Base-by-base conservation (phyloP, 345 rosid species). In the Populus ilicifolia region DNA sequence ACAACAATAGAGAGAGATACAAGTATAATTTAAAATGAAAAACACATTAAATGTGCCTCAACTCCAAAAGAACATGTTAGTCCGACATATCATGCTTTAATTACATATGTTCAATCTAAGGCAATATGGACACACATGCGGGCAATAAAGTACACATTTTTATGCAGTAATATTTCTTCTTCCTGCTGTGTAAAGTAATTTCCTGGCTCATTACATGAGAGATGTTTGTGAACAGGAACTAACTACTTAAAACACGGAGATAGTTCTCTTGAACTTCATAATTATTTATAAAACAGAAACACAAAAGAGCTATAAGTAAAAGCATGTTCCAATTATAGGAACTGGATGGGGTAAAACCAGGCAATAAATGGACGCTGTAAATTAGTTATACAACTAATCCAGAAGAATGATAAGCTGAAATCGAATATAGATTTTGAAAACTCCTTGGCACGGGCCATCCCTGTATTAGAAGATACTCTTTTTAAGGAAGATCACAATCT, bases 1-100 rank as follows among this genome's bases (percentile, higher is more conserved):
- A 76, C 73, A 73, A 56, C 59, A 62, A 76, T 25, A 76, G 73
- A 25, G 73, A 25, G 12, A 80, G 52, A 77, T 48, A 73, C 62
- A 17, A 75, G 75, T 30, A 52, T 67, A 30, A 41, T 25, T 23
- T 61, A 4, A 74, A 74, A 74, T 14, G 29, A 59, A 30, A 18
- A 39, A 61, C 52, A 52, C n/a, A 39, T n/a, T 18, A 41, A 35
- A 39, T 33, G 41, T 6, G 21, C 65, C 52, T 29, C 30, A 52
- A 11, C 64, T 65, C 52, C 61, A 30, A 66, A 9, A 38, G n/a
- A 72, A 2, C 50, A 41, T 56, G 9, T 56, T n/a, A 3, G 63
- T 56, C 11, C 14, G n/a, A n/a, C 27, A n/a, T 9, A 56, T 52
- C 5, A 23, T 56, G 21, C 56, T 17, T 41, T 10, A 41, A 41